phyloP scores from a whole-genome alignment of 2,329 filamentous ascomycete genomes.

The Nothophoma quercina region DNA sequence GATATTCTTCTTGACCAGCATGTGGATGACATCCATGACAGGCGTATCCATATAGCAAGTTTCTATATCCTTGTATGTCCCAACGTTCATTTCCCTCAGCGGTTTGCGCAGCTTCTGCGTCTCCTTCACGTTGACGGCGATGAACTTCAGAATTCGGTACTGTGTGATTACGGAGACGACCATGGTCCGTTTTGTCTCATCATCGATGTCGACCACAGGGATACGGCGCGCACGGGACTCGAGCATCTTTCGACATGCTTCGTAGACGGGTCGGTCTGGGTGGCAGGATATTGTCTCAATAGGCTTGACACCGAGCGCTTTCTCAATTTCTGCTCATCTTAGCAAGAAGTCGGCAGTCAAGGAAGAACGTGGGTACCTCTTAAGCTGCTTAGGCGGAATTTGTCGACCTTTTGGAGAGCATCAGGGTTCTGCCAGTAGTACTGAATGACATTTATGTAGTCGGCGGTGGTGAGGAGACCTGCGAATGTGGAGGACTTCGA shows the following conservation, averaged over 20 bases:
- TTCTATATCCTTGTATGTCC: conserved; percentile 80
- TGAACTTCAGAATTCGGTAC: conserved; percentile 98
- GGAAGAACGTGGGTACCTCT: conserved; percentile 66
- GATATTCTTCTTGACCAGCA: conserved; percentile 91
- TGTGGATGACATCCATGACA: conserved; percentile 92
- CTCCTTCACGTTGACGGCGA: conserved; percentile 91
- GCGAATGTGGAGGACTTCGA: conserved; percentile 92
- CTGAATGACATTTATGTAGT: conserved; percentile 98
- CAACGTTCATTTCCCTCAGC: conserved; percentile 81
- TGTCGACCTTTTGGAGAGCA: conserved; percentile 86
- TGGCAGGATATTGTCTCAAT: conserved; percentile 97
- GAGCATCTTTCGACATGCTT: conserved; percentile 93
- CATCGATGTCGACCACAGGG: conserved; percentile 90
- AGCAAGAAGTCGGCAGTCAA: conserved; percentile 9
- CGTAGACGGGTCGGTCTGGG: conserved; percentile 87
- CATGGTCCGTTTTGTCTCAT: conserved; percentile 89
- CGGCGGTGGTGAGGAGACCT: conserved; percentile 90
- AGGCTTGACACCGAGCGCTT: conserved; percentile 86
- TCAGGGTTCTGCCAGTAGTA: conserved; percentile 99
- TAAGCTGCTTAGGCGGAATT: conserved; percentile 90
- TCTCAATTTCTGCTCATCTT: conserved; percentile 79
- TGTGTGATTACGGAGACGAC: conserved; percentile 98
- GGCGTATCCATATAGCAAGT: conserved; percentile 88
- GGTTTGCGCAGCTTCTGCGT: conserved; percentile 90
- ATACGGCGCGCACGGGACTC: conserved; percentile 92